These are phyloP conservation scores for Coelastrella sp. DNA, from an alignment of 139 green algal genomes.

Conservation along the genomic window DNA sequence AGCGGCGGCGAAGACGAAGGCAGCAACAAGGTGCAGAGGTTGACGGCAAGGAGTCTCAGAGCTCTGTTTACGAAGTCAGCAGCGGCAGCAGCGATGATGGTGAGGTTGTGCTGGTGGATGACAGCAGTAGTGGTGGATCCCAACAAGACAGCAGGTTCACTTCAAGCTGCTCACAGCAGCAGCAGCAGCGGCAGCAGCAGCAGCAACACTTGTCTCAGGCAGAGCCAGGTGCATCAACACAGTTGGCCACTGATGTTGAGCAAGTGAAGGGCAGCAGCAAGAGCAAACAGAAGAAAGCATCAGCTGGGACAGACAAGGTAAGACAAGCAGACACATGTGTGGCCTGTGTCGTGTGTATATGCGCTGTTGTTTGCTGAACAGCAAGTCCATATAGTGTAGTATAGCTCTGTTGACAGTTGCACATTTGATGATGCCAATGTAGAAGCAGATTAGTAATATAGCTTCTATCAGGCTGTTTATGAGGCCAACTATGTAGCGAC, in stretches of 20 bases:
- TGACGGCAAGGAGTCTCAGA: no score
- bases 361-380: no score
- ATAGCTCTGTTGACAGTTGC: no score
- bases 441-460: no score
- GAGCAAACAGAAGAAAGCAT: neutral
- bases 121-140: neutral
- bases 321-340: no score
- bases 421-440: no score
- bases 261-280: neutral
- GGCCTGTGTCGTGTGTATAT: no score
- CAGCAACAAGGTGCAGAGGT: neutral
- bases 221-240: no score
- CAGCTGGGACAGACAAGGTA: neutral
- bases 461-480: no score
- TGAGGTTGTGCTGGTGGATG: neutral
- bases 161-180: constrained; percentile 69
- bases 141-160: constrained; percentile 55
- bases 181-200: constrained; percentile 1
- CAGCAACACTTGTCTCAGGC: neutral
- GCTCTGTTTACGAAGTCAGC: neutral
- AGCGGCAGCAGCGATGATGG: neutral
- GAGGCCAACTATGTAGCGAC: no score
- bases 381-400: no score
- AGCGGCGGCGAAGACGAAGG: constrained; percentile 15
- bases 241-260: no score